Conservation (phyloP, 2,329 filamentous ascomycete genomes). For the Neonectria hederae region DNA sequence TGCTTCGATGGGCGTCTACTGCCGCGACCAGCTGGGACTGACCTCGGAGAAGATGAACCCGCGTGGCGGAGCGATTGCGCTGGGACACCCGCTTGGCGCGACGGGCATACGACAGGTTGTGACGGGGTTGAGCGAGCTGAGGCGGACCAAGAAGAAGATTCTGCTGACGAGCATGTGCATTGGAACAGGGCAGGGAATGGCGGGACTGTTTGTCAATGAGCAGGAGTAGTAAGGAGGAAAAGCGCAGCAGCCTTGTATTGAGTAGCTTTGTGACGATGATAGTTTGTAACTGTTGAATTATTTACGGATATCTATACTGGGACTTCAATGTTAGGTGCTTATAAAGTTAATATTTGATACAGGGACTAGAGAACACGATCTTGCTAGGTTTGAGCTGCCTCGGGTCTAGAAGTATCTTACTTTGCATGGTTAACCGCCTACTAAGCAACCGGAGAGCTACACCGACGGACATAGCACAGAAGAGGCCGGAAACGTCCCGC, state of each 20-base stretch:
- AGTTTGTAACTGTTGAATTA: too few relatives aligned
- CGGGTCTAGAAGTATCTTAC: not conserved
- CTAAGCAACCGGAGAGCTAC: too few relatives aligned
- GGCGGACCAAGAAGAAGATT: constrained; percentile 88
- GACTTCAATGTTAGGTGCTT: too few relatives aligned
- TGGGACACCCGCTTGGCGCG: constrained; percentile 83
- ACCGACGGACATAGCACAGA: not conserved
- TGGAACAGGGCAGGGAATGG: constrained; percentile 75
- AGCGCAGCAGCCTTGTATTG: constrained; percentile 20
- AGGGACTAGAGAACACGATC: not conserved
- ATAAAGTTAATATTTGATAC: too few relatives aligned
- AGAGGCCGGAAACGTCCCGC: not conserved
- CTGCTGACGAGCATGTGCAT: constrained; percentile 92
- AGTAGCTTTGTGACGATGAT: not conserved
- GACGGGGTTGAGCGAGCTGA: constrained; percentile 86
- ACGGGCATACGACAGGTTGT: constrained; percentile 86
- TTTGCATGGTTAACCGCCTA: not conserved
- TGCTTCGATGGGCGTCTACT: constrained; percentile 97
- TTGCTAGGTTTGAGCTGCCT: not conserved
- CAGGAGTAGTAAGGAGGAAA: constrained; percentile 38
- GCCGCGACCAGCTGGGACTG: constrained; percentile 75
- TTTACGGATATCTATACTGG: too few relatives aligned
- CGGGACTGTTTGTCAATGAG: constrained; percentile 72
- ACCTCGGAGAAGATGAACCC: constrained; percentile 83
- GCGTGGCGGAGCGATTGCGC: constrained; percentile 82